Evolutionary conservation across 2,329 filamentous ascomycete species (phyloP), one percentile per base, ranked within the genome.

Genomic region (Chrysoporthe puriensis): DNA sequence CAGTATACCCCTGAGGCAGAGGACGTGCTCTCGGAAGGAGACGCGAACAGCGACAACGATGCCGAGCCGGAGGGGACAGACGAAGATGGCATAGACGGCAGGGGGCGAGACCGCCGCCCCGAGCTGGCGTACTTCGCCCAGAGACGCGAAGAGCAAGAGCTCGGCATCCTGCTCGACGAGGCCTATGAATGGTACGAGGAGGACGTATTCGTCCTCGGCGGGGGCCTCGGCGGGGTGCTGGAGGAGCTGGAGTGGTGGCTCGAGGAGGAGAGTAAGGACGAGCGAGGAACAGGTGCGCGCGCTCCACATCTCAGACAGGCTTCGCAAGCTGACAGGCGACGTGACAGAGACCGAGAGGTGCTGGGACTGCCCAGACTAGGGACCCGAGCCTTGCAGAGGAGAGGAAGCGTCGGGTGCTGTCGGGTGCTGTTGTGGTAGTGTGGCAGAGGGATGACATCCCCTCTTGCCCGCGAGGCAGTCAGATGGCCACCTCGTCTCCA

Each of bases 141-240:
- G 34, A 57, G 54, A 13, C 54, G 16, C 14, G 54, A 57, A 16
- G 54, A 36, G 14, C 14, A 57, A 9, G 54, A 57, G 34, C 54
- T 57, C 54, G 54, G 40, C 16, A 26, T 26, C 34, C 32, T 40
- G 7, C 54, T 57, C 34, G 32, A 57, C 34, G 54, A 57, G 14
- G 54, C 34, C 11, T 57, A 40, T 9, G 54, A n/a, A 32, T 57
- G 54, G 54, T 57, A 40, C 54, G 54, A 57, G 34, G 54, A 57
- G 18, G 54, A 57, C 54, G 16, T 6, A 2, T 57, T 18, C 18
- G 54, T 57, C 6, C 34, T 57, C 16, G 54, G 18, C 54, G 18
- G 2, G 16, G 32, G 54, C 8, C 54, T 34, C 18, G 54, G n/a
- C 9, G 16, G 34, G 16, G 54, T n/a, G 18, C 54, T 57, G 18